Evolutionary conservation across 2,329 filamentous ascomycete genomes (phyloP).

Genomic region (Cadophora malorum): DNA sequence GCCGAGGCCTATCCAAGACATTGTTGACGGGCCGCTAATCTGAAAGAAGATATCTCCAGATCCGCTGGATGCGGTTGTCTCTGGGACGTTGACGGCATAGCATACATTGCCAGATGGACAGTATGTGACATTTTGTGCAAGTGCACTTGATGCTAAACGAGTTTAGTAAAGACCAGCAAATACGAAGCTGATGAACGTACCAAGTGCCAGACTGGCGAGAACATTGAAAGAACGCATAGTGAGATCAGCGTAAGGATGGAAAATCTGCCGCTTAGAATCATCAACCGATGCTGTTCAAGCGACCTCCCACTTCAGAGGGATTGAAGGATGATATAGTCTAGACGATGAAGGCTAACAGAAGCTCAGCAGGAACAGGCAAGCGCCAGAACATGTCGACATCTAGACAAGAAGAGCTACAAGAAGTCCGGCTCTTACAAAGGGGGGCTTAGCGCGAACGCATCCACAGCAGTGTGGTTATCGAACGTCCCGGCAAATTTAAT

Average conservation of each 20-base stretch:
- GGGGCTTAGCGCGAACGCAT: slow-evolving; percentile 10
- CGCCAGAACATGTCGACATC: slow-evolving; percentile 1
- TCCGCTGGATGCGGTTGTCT: slow-evolving; percentile 55
- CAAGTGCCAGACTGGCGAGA: slow-evolving; percentile 31
- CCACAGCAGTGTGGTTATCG: neutral
- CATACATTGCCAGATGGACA: slow-evolving; percentile 37
- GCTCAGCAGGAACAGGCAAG: neutral
- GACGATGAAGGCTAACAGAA: slow-evolving; percentile 1
- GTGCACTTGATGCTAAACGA: slow-evolving; percentile 36
- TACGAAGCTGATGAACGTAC: slow-evolving; percentile 21
- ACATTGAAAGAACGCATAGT: slow-evolving; percentile 8
- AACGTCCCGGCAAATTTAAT: neutral
- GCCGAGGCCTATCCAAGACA: slow-evolving; percentile 62
- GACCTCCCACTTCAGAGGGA: neutral
- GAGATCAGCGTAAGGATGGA: neutral
- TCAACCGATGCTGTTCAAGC: neutral
- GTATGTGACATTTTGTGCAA: slow-evolving; percentile 35
- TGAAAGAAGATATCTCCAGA: slow-evolving; percentile 64
- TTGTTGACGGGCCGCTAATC: slow-evolving; percentile 57
- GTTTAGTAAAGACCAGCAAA: neutral
- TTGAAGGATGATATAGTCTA: neutral
- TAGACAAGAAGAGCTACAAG: slow-evolving; percentile 1
- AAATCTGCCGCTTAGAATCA: neutral
- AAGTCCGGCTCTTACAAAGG: slow-evolving; percentile 1
- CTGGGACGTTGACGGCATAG: slow-evolving; percentile 61